A percentile compares a stretch with the other conserved stretches of the same genome.
These are phyloP conservation scores for Sindora glabra DNA, from an alignment of 306 rosid genomes.

Conservation along the genomic window DNA sequence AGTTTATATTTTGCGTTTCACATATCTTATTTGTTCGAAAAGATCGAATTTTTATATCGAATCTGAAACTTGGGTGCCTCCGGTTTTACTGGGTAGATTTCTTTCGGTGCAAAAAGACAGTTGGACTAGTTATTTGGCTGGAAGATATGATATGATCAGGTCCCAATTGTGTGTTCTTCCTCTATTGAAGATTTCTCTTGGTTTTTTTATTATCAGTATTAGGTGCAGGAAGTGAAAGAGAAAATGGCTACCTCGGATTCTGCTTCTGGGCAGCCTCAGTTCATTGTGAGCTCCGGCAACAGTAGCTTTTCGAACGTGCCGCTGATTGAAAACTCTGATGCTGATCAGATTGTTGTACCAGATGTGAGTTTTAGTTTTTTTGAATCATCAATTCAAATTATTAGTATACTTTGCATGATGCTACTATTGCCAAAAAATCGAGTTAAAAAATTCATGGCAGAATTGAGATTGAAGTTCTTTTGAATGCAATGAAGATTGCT, in stretches of 20 bases:
- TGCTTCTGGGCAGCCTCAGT: conserved; percentile 60
- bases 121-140: too few species aligned
- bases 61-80: too few species aligned
- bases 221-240: conserved; percentile 9
- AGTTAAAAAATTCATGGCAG: too few species aligned
- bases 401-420: background rate
- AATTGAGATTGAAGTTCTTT: too few species aligned
- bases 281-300: conserved; percentile 70
- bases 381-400: background rate
- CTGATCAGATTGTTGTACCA: conserved; percentile 71
- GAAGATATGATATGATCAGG: too few species aligned
- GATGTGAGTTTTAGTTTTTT: conserved; percentile 57
- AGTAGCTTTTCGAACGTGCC: conserved; percentile 60
- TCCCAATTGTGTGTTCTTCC: conserved; percentile 4
- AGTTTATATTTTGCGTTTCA: too few species aligned
- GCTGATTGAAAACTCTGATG: conserved; percentile 55
- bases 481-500: too few species aligned
- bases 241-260: conserved; percentile 54
- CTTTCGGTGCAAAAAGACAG: too few species aligned
- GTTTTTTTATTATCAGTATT: background rate
- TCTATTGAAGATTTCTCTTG: background rate
- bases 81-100: too few species aligned
- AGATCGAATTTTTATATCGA: too few species aligned
- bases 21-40: too few species aligned
- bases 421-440: background rate